Conservation (phyloP, 306 rosid genomes). For the Cicer yamashitae region DNA sequence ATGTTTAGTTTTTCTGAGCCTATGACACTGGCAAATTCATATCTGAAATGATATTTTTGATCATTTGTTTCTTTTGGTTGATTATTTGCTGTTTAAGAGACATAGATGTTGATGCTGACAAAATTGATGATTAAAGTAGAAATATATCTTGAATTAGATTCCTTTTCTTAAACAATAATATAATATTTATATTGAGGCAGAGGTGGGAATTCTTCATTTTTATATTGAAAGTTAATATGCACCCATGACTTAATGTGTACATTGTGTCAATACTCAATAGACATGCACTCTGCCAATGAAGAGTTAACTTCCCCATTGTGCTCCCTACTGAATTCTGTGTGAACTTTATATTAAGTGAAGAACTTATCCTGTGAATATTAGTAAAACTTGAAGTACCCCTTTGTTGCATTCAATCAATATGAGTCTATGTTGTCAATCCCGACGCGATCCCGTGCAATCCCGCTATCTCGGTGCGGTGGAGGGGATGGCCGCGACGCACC, state of each 20-base stretch:
- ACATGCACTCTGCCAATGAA: conserved; percentile 6
- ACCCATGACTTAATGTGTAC: not conserved
- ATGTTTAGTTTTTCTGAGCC: conserved; percentile 21
- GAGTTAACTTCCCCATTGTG: not conserved
- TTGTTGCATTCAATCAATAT: not conserved
- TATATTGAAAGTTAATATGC: not conserved
- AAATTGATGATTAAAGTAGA: conserved; percentile 1
- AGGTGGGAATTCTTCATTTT: not conserved
- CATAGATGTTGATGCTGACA: not conserved
- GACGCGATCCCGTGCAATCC: no score
- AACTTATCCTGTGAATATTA: conserved; percentile 1
- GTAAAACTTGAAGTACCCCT: not conserved
- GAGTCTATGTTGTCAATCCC: not conserved
- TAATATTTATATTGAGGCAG: conserved; percentile 7
- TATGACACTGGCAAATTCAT: conserved; percentile 10
- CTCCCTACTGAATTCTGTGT: not conserved
- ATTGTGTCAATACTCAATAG: not conserved
- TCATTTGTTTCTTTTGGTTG: conserved; percentile 11
- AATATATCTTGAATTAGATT: not conserved
- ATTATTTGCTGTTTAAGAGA: conserved; percentile 2
- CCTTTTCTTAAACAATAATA: not conserved
- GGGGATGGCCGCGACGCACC: no score
- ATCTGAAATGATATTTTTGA: conserved; percentile 5
- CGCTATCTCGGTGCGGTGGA: no score
- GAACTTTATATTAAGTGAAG: not conserved